A percentile compares a stretch with the other conserved stretches of the same genome.
Evolutionary conservation across 164 flowering plant genomes (phyloP).

Genomic region (Magnolia kwangsiensis): DNA sequence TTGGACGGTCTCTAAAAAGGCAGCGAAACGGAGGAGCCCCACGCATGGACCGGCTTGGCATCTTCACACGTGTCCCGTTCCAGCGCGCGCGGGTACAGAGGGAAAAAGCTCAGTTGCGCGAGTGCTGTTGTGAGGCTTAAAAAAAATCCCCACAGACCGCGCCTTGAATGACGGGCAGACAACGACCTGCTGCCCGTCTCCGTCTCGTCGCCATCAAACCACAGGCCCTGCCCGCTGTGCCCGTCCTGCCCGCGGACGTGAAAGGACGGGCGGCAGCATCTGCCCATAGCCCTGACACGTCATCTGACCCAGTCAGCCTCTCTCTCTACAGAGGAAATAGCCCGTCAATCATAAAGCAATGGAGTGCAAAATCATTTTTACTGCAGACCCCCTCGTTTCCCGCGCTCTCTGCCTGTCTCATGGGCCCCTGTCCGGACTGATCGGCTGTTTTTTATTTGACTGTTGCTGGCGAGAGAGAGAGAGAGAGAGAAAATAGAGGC

Average conservation of each 20-base stretch:
- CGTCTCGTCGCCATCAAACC: conserved; percentile 1
- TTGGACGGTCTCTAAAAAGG: neutral
- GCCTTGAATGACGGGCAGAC: neutral
- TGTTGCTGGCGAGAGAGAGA: neutral
- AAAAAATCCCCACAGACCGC: neutral
- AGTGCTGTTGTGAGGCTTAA: neutral
- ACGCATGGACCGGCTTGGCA: neutral
- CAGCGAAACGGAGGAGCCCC: neutral
- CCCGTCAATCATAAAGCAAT: conserved; percentile 5
- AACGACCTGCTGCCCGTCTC: neutral
- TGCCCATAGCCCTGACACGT: neutral
- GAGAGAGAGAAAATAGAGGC: too few relatives aligned
- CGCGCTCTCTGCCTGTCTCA: neutral
- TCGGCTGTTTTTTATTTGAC: neutral
- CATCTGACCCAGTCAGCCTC: neutral
- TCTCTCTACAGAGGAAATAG: neutral
- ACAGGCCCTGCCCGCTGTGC: neutral
- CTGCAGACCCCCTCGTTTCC: neutral
- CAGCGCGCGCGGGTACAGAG: neutral
- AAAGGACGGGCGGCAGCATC: neutral
- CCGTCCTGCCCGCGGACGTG: conserved; percentile 2
- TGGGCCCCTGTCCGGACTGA: neutral
- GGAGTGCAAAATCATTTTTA: conserved; percentile 9
- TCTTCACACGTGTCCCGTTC: neutral
- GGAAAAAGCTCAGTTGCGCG: neutral